Base-by-base conservation (phyloP, 2,329 filamentous ascomycete genomes). In the Proliferodiscus dingleyae region DNA sequence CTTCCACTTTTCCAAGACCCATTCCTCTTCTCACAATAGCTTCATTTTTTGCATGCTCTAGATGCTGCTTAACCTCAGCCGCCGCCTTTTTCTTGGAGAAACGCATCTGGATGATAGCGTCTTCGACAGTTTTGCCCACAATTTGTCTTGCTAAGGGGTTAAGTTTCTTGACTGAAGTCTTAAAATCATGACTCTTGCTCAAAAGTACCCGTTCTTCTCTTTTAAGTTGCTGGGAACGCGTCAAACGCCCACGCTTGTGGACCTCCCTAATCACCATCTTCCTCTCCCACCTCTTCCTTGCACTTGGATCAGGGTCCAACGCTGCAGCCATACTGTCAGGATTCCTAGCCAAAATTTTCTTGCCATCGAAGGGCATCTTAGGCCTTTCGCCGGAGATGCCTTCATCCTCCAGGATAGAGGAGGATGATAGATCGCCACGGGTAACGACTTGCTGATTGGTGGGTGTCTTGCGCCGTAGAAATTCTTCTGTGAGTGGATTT, bases 21-120 rank as follows among this genome's bases (percentile, higher is more conserved):
- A 98, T 97, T 10, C 89, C 89, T 30, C 84, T 77, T 58, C 77
- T 77, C 13, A 86, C 86, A 54, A 95, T 73, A 28, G 93, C 93
- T 60, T 84, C 72, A 62, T 95, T 87, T 47, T 85, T 80, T 1
- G 91, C 90, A 59, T 87, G 77, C 62, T 93, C 80, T 15, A 98
- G 72, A 62, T 93, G 87, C 61, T 81, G 83, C 56, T 78, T 72
- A 22, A 97, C 80, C 61, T 95, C 89, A 55, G 79, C 73, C 5
- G 91, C 87, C 53, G 85, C 86, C 71, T 89, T 91, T 79, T 98
- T 98, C 73, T 89, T 88, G 66, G 85, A 91, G 71, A 91, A 97
- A 45, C 84, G 80, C 88, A 98, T 95, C 74, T 98, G 93, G 44
- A 87, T 70, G 55, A 97, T 87, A 11, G 93, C 93, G 28, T 98